These are phyloP conservation scores for Penicillium antarcticum DNA, from an alignment of 495 filamentous ascomycete genomes.

Conservation along the genomic window DNA sequence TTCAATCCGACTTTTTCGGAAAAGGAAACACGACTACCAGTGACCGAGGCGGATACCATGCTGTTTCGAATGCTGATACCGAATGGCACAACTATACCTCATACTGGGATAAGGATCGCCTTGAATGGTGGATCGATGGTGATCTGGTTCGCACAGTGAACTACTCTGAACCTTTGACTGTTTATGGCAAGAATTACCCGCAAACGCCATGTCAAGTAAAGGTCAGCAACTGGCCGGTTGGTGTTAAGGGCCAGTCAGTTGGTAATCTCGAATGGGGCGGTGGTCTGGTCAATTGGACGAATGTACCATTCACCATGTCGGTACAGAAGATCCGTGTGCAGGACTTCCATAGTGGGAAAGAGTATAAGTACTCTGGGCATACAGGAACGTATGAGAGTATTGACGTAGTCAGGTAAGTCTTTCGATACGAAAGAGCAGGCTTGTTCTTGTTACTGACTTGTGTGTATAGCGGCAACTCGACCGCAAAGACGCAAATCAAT, in stretches of 20 bases:
- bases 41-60: constrained; percentile 51
- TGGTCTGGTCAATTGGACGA: constrained; percentile 59
- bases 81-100: constrained; percentile 73
- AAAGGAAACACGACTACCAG: constrained; percentile 73
- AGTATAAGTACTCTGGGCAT: constrained; percentile 32
- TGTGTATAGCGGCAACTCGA: constrained; percentile 52
- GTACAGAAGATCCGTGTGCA: constrained; percentile 43
- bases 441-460: constrained; percentile 31
- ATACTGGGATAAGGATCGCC: constrained; percentile 71
- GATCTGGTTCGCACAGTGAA: constrained; percentile 62
- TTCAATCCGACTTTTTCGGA: constrained; percentile 85
- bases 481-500: constrained; percentile 31
- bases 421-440: neutral
- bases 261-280: constrained; percentile 65
- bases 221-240: constrained; percentile 23
- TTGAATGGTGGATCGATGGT: constrained; percentile 76
- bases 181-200: constrained; percentile 62
- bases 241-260: constrained; percentile 47
- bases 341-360: constrained; percentile 31
- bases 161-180: constrained; percentile 20
- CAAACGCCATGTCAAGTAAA: constrained; percentile 60
- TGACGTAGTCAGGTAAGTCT: constrained; percentile 48
- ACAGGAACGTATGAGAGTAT: constrained; percentile 34
- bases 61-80: constrained; percentile 52
- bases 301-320: constrained; percentile 62